phyloP scores from a whole-genome alignment of 345 rosid species.

The Brassica carinata region DNA sequence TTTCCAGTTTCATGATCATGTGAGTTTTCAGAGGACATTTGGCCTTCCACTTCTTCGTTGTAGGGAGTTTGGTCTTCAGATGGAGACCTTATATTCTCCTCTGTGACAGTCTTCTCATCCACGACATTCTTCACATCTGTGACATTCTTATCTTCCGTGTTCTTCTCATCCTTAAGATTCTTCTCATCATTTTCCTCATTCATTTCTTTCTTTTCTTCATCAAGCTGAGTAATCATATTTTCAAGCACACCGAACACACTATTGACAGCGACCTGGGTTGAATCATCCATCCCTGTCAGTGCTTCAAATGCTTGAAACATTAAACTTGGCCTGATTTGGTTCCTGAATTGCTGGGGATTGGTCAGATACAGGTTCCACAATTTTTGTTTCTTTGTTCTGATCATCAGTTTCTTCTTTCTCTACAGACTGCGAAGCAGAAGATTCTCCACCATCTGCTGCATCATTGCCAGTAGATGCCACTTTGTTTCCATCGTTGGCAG shows the following conservation, averaged over 20 bases:
- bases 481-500: constrained; percentile 52
- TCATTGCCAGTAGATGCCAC: constrained; percentile 33
- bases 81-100: constrained; percentile 6
- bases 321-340: constrained; percentile 49
- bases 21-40: constrained; percentile 38
- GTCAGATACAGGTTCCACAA: constrained; percentile 45
- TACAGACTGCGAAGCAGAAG: constrained; percentile 53
- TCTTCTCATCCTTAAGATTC: constrained; percentile 23
- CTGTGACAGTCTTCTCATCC: constrained; percentile 5
- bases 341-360: constrained; percentile 47
- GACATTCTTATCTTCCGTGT: constrained; percentile 32
- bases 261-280: constrained; percentile 94
- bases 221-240: constrained; percentile 74
- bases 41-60: constrained; percentile 29
- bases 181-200: constrained; percentile 45
- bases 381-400: constrained; percentile 56
- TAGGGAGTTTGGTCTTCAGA: constrained; percentile 29
- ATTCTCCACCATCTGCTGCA: constrained; percentile 48
- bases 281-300: constrained; percentile 88
- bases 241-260: constrained; percentile 94
- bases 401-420: constrained; percentile 57
- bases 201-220: constrained; percentile 57
- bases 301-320: constrained; percentile 86
- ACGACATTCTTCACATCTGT: not conserved
- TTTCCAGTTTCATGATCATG: constrained; percentile 35